Evolutionary conservation across 306 rosid species (phyloP).

Genomic region (Cicer cuneatum): DNA sequence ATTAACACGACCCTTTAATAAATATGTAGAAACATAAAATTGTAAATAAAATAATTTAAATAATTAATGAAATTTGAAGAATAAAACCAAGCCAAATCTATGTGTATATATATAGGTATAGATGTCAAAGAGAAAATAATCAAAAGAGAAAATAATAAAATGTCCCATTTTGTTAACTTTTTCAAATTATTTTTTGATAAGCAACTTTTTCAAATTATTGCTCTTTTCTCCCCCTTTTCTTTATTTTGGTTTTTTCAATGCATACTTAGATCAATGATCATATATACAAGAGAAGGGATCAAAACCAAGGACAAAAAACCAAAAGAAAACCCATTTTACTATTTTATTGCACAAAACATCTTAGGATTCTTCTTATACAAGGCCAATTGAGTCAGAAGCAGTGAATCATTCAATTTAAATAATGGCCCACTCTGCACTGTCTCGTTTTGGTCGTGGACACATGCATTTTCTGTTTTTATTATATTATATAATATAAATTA

Average conservation of each 20-base stretch:
- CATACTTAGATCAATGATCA: neutral
- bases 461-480: too few species aligned
- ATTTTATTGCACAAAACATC: conserved; percentile 47
- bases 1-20: too few species aligned
- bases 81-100: too few species aligned
- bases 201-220: neutral
- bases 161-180: neutral
- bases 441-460: conserved; percentile 31
- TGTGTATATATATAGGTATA: too few species aligned
- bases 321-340: conserved; percentile 33
- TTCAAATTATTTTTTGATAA: neutral
- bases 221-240: neutral
- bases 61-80: too few species aligned
- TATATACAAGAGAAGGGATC: conserved; percentile 20
- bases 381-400: conserved; percentile 39
- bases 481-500: too few species aligned
- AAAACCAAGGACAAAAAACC: conserved; percentile 24
- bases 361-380: conserved; percentile 53
- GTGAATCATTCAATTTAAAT: conserved; percentile 43
- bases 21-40: too few species aligned
- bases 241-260: neutral
- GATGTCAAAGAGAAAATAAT: neutral
- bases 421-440: conserved; percentile 48
- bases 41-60: too few species aligned
- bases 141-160: neutral